Percentiles rank a stretch among this genome's conserved stretches.
Conservation (phyloP, 1,284 basidiomycete species). For the Irpex sp. region DNA sequence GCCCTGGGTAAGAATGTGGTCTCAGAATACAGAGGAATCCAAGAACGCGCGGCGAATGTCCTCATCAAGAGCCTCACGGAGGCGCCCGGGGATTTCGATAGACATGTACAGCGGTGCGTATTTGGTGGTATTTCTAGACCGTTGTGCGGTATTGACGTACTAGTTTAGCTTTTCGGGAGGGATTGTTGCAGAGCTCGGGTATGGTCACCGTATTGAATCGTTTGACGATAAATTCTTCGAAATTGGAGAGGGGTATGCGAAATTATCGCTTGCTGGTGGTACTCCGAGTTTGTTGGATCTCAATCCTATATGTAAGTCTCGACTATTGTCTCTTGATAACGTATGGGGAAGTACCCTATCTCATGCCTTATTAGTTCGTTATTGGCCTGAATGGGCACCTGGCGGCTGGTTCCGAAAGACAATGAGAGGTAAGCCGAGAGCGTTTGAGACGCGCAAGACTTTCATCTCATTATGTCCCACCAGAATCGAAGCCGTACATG, state of each 20-base stretch:
- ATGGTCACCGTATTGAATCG: background rate
- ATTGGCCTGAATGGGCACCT: background rate
- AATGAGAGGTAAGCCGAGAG: background rate
- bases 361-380: background rate
- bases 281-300: background rate
- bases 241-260: background rate
- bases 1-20: background rate
- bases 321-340: background rate
- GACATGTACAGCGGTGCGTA: slow-evolving; percentile 3
- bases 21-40: background rate
- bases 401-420: background rate
- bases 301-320: background rate
- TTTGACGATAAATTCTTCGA: background rate
- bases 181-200: background rate
- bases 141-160: background rate
- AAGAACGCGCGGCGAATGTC: background rate
- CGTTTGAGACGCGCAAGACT: background rate
- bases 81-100: background rate
- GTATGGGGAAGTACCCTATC: background rate
- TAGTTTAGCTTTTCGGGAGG: background rate
- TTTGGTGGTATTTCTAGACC: background rate
- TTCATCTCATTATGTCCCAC: background rate
- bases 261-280: background rate
- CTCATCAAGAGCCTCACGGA: slow-evolving; percentile 4
- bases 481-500: background rate